Percentiles rank a stretch among this genome's conserved stretches.
Evolutionary conservation across 228 moss, liverwort and hornwort species (phyloP).

Genomic region (Sphagnum magellanicum): DNA sequence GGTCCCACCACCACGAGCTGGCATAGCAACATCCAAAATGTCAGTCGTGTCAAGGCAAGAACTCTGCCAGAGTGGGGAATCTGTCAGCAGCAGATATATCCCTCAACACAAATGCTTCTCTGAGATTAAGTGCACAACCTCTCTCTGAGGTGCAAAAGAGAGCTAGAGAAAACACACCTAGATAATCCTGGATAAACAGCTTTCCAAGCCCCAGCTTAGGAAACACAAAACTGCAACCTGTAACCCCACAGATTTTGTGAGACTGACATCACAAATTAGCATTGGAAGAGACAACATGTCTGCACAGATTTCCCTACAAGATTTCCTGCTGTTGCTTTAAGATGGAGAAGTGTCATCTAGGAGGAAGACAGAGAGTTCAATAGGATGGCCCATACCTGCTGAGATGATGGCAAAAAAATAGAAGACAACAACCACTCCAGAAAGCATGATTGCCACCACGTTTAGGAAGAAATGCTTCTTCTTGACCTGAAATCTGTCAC

Average conservation of each 20-base stretch:
- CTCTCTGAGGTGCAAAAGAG: neutral
- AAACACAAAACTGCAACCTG: constrained; percentile 41
- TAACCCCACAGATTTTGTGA: neutral
- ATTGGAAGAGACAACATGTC: too few species aligned
- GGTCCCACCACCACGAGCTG: constrained; percentile 64
- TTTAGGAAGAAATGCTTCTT: constrained; percentile 93
- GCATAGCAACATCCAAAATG: neutral
- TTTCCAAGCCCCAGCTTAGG: constrained; percentile 54
- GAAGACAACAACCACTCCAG: constrained; percentile 88
- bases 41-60: neutral
- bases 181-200: constrained; percentile 53
- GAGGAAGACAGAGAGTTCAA: neutral
- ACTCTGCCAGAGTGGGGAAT: neutral
- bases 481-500: constrained; percentile 74
- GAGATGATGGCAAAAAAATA: constrained; percentile 72
- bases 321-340: neutral
- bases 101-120: too few species aligned
- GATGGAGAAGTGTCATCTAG: neutral
- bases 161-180: constrained; percentile 17
- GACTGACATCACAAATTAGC: too few species aligned
- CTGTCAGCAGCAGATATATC: too few species aligned
- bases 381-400: constrained; percentile 16
- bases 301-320: too few species aligned
- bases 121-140: too few species aligned
- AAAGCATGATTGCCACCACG: constrained; percentile 78